Evolutionary conservation across 2,329 filamentous ascomycete species (phyloP), one percentile per base, ranked within the genome.

Genomic region (Graphium sp.): DNA sequence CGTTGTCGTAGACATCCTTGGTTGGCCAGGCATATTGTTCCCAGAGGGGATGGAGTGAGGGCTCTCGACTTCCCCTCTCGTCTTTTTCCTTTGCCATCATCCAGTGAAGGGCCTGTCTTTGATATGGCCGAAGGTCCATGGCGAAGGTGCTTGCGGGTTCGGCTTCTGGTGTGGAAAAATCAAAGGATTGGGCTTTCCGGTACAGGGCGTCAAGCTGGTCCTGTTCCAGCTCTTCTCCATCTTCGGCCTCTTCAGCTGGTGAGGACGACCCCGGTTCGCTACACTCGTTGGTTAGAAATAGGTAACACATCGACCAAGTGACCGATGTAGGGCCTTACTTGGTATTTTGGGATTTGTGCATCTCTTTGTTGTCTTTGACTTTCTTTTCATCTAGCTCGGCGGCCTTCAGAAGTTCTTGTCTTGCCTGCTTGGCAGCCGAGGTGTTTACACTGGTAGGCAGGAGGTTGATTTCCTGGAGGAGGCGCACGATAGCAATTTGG

Each of bases 1-100:
- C 68, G 23, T 79, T 70, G 38, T 89, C 85, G 39, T 95, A 80
- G 21, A 79, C 74, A 50, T 98, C 89, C 45, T 85, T 84, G 1
- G 59, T 58, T 0, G 89, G 89, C 84, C 85, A 98, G 2, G 56
- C 49, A 41, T 98, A 98, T 46, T 95, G 82, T 52, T 98, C 89
- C 89, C 89, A 98, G 1, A 98, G 52, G 1, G 89, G 89, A 50
- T 98, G 85, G 82, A 98, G 93, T 0, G 84, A 94, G 4, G 61
- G 60, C 41, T 85, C 74, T 31, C 73, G 70, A 21, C 72, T 66
- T 8, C 70, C 65, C 38, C 72, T 74, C 35, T 79, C 66, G 37
- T 91, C 73, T 41, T 74, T 87, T 48, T 98, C 89, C 47, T 95
- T 95, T 5, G 74, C 66, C 37, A 95, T 62, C 84, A 98, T 94